Percentiles rank a stretch among this genome's conserved stretches.
Conservation (phyloP, 108 stramenopile species). For the Seminavis robusta region DNA sequence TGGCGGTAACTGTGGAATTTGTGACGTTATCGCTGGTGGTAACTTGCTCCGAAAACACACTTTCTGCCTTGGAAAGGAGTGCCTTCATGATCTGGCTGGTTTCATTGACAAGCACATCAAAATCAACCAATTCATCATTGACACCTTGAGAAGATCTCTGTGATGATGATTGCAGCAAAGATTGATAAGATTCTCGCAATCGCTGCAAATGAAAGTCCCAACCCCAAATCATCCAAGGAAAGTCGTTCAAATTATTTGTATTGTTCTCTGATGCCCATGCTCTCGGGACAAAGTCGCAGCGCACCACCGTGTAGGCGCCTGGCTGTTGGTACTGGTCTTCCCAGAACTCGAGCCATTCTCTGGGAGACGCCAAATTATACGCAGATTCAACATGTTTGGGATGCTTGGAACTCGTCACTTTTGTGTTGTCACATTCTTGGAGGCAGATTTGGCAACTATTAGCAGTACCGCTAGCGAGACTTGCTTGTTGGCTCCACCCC, state of each 20-base stretch:
- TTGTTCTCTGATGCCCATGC: too few relatives aligned
- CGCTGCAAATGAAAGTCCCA: conserved; percentile 53
- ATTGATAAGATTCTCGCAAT: conserved; percentile 26
- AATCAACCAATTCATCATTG: too few relatives aligned
- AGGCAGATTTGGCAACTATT: too few relatives aligned
- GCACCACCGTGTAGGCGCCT: conserved; percentile 73
- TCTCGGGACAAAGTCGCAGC: conserved; percentile 61
- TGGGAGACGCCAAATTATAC: conserved; percentile 49
- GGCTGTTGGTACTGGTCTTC: too few relatives aligned
- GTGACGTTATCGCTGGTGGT: background rate
- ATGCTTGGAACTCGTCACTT: too few relatives aligned
- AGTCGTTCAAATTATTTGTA: background rate
- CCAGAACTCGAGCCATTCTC: conserved; percentile 72
- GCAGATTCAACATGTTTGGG: too few relatives aligned
- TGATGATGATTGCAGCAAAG: background rate
- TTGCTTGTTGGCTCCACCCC: too few relatives aligned
- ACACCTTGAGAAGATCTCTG: background rate
- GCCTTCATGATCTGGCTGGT: background rate
- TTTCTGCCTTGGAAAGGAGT: conserved; percentile 1
- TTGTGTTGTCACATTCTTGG: too few relatives aligned
- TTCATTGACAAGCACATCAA: conserved; percentile 1
- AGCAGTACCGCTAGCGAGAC: too few relatives aligned
- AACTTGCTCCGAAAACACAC: background rate
- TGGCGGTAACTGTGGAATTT: background rate
- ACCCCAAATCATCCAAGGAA: conserved; percentile 46